These are phyloP conservation scores for Botrytis porri DNA, from an alignment of 2,329 filamentous ascomycete species.

Conservation along the genomic window DNA sequence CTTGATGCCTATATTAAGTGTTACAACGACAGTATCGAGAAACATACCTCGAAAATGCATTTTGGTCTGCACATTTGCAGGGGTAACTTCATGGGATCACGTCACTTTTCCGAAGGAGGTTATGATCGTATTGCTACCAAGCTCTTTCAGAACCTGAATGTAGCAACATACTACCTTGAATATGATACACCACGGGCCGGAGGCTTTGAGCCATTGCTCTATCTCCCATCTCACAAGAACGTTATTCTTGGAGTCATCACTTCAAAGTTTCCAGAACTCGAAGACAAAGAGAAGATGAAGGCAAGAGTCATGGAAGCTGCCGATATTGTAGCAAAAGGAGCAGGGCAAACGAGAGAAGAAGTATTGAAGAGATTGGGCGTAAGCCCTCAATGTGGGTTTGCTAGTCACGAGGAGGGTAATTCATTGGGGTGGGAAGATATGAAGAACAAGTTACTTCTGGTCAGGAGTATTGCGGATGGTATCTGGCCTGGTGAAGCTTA, in stretches of 20 bases:
- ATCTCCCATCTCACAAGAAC: conserved; percentile 58
- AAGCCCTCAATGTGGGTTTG: conserved; percentile 69
- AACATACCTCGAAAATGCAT: conserved; percentile 66
- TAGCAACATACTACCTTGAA: conserved; percentile 67
- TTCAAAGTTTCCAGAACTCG: conserved; percentile 59
- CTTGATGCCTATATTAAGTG: conserved; percentile 73
- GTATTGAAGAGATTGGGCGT: conserved; percentile 66
- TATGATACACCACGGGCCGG: conserved; percentile 65
- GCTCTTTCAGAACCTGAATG: conserved; percentile 60
- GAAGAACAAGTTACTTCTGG: conserved; percentile 68
- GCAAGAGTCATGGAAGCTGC: conserved; percentile 57
- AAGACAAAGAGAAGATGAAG: conserved; percentile 64
- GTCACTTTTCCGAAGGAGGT: conserved; percentile 64
- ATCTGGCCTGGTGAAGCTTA: conserved; percentile 53
- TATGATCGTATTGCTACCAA: conserved; percentile 67
- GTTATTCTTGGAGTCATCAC: conserved; percentile 65
- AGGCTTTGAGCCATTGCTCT: conserved; percentile 62
- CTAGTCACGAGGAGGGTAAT: conserved; percentile 51
- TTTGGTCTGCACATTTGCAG: conserved; percentile 76
- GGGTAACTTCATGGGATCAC: conserved; percentile 63
- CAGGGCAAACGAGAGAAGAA: conserved; percentile 60
- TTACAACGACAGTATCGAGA: conserved; percentile 69
- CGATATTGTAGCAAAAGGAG: conserved; percentile 67
- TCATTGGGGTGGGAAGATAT: conserved; percentile 66
- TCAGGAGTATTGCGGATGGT: conserved; percentile 68